These are phyloP conservation scores for Plasmodium gaboni DNA, from an alignment of 169 alveolate genomes.

Conservation along the genomic window DNA sequence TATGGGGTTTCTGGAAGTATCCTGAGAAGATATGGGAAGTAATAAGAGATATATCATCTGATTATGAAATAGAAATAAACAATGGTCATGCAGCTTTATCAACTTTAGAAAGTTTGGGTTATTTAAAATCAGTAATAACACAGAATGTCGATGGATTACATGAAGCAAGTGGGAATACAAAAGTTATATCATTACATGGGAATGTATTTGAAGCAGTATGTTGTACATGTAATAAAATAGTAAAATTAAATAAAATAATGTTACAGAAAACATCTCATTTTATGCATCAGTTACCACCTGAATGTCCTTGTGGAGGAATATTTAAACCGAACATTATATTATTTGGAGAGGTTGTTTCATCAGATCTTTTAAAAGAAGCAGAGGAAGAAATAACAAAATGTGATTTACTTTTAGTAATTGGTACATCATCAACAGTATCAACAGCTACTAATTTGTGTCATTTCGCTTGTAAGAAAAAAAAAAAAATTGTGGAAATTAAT, in stretches of 20 bases:
- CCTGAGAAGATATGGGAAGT: slow-evolving; percentile 75
- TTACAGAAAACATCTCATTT: slow-evolving; percentile 64
- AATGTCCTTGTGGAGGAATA: slow-evolving; percentile 74
- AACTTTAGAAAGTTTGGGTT: slow-evolving; percentile 52
- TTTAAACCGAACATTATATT: slow-evolving; percentile 55
- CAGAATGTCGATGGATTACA: slow-evolving; percentile 67
- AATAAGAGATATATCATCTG: slow-evolving; percentile 57
- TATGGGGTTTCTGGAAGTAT: slow-evolving; percentile 69
- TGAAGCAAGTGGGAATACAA: slow-evolving; percentile 69
- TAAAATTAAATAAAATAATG: slow-evolving; percentile 52
- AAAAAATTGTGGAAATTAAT: slow-evolving; percentile 58
- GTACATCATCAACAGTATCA: slow-evolving; percentile 63
- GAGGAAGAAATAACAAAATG: slow-evolving; percentile 46
- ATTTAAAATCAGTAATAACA: slow-evolving; percentile 61
- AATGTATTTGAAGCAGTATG: slow-evolving; percentile 59
- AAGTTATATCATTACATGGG: slow-evolving; percentile 61
- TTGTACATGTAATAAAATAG: slow-evolving; percentile 51
- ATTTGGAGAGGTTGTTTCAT: slow-evolving; percentile 64
- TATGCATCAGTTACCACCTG: slow-evolving; percentile 73
- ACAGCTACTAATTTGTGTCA: slow-evolving; percentile 60
- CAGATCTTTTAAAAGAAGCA: slow-evolving; percentile 44
- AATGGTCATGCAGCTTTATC: slow-evolving; percentile 57
- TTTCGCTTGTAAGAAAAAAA: slow-evolving; percentile 51
- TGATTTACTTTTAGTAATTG: slow-evolving; percentile 52
- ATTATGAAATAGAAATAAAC: slow-evolving; percentile 50